Evolutionary conservation across 176 grass and related monocot species (phyloP).

Genomic region (Chrysopogon serrulatus): DNA sequence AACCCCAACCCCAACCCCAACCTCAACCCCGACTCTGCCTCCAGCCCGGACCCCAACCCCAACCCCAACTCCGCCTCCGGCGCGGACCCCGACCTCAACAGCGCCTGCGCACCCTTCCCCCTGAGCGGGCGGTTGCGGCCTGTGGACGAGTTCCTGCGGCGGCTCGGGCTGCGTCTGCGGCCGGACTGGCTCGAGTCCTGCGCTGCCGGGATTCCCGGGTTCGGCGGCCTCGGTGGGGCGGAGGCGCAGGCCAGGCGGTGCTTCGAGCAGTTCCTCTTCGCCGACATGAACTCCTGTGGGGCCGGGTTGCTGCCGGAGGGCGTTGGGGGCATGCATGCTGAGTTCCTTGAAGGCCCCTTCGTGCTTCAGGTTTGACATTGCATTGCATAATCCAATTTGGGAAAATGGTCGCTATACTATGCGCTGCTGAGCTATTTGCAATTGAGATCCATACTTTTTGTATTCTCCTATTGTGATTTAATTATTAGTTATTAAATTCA

Average conservation of each 20-base stretch:
- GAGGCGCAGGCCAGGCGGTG: constrained; percentile 49
- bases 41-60: not conserved
- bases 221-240: constrained; percentile 30
- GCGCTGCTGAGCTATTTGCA: not conserved
- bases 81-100: not conserved
- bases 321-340: constrained; percentile 57
- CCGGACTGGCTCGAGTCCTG: constrained; percentile 73
- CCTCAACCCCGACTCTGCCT: not conserved
- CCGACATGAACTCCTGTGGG: constrained; percentile 71
- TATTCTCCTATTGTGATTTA: not conserved
- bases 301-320: constrained; percentile 61
- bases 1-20: not conserved
- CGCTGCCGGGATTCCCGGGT: constrained; percentile 39
- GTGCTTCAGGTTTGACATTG: constrained; percentile 67
- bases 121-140: constrained; percentile 11
- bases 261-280: constrained; percentile 85
- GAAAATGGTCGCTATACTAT: not conserved
- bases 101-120: not conserved
- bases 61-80: not conserved
- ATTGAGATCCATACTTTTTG: not conserved
- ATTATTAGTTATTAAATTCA: not conserved
- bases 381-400: not conserved
- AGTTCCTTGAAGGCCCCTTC: constrained; percentile 67
- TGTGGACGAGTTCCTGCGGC: constrained; percentile 54
- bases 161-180: constrained; percentile 50